Conservation (phyloP, 805 yeast genomes). For the Tetrapisispora pingtungensis region DNA sequence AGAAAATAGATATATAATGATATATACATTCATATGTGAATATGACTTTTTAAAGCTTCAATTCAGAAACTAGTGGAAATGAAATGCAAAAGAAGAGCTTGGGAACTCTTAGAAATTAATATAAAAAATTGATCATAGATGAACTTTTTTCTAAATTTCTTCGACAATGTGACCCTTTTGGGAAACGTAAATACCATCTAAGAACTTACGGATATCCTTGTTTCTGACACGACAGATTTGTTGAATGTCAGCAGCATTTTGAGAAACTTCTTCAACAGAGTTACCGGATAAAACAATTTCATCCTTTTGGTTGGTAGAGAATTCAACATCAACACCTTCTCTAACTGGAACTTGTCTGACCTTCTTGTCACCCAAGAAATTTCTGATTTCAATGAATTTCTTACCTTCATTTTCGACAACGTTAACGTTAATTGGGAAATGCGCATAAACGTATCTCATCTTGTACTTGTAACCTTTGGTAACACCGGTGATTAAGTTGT, state of each 20-base stretch:
- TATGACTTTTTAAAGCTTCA: neutral
- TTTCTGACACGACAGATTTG: slow-evolving; percentile 97
- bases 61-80: neutral
- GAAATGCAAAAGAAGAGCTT: neutral
- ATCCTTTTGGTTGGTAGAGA: slow-evolving; percentile 82
- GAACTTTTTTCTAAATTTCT: slow-evolving; percentile 33
- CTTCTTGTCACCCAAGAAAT: slow-evolving; percentile 98
- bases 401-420: slow-evolving; percentile 68
- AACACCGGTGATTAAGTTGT: slow-evolving; percentile 96
- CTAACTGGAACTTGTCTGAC: slow-evolving; percentile 79
- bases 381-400: slow-evolving; percentile 87
- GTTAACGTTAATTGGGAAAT: slow-evolving; percentile 99
- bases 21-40: neutral
- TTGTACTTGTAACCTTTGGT: slow-evolving; percentile 98
- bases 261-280: slow-evolving; percentile 71
- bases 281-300: slow-evolving; percentile 81
- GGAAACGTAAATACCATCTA: slow-evolving; percentile 99
- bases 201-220: slow-evolving; percentile 99
- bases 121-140: neutral
- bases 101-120: neutral
- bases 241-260: slow-evolving; percentile 96
- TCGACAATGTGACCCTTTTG: slow-evolving; percentile 83
- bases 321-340: slow-evolving; percentile 82
- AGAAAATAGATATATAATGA: neutral
- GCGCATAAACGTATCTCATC: slow-evolving; percentile 99